A percentile compares a stretch with the other conserved stretches of the same genome.
Conservation (phyloP, 805 yeast species). For the Scheffersomyces ergatensis region DNA sequence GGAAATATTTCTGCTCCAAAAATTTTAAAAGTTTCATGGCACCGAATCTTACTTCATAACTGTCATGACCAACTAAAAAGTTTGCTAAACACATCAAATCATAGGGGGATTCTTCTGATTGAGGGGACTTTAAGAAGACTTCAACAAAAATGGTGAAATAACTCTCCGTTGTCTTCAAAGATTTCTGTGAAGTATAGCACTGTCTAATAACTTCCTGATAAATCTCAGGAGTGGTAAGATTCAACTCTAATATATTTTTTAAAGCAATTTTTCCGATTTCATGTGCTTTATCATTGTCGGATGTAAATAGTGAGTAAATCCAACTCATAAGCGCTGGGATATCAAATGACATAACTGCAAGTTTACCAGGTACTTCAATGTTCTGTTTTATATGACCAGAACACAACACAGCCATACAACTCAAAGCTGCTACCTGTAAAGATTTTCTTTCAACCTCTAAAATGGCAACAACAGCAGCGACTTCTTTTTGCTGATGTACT, state of each 20-base stretch:
- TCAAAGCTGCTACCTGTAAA: conserved; percentile 67
- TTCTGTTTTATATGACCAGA: conserved; percentile 63
- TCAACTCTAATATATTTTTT: conserved; percentile 59
- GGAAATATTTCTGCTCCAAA: conserved; percentile 50
- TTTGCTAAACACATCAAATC: conserved; percentile 73
- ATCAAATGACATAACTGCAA: conserved; percentile 65
- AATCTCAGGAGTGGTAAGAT: conserved; percentile 52
- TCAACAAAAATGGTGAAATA: conserved; percentile 74
- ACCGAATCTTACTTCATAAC: conserved; percentile 60
- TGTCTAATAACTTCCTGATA: conserved; percentile 62
- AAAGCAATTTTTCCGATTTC: conserved; percentile 71
- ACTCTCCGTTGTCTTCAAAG: conserved; percentile 53
- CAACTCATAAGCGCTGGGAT: conserved; percentile 66
- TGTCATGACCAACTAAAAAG: conserved; percentile 76
- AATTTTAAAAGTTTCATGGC: conserved; percentile 71
- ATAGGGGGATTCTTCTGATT: conserved; percentile 48
- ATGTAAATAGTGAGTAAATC: conserved; percentile 71
- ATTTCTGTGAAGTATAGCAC: conserved; percentile 60
- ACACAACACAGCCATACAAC: conserved; percentile 82
- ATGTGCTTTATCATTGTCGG: conserved; percentile 56
- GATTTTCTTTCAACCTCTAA: conserved; percentile 76
- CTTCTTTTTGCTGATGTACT: conserved; percentile 35
- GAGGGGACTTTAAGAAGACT: conserved; percentile 50
- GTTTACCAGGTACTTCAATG: conserved; percentile 44
- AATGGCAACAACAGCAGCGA: conserved; percentile 61